Conservation (phyloP, 1,139 yeast species). For the Kodamaea anthophila region DNA sequence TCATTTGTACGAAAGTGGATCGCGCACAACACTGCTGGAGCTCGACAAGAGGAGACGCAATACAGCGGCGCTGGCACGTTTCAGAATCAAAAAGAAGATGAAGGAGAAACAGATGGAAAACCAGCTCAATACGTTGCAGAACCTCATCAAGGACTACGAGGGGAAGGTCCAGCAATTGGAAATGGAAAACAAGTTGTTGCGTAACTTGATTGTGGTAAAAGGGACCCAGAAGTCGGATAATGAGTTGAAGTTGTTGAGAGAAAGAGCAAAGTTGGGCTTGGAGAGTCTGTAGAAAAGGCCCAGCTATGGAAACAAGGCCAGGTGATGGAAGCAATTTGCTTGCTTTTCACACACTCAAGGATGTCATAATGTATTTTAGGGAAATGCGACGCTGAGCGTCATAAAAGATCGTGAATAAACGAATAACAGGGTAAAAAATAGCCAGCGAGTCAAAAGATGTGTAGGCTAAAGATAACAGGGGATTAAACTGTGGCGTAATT, state of each 20-base stretch:
- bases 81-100: constrained; percentile 73
- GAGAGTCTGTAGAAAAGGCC: too few relatives aligned
- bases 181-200: constrained; percentile 55
- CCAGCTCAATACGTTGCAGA: constrained; percentile 55
- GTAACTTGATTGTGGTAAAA: constrained; percentile 69
- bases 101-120: constrained; percentile 83
- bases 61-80: constrained; percentile 78
- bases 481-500: too few relatives aligned
- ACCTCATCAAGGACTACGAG: constrained; percentile 55
- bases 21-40: constrained; percentile 21
- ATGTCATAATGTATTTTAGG: too few relatives aligned
- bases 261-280: constrained; percentile 25
- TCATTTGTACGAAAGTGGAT: constrained; percentile 4
- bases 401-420: too few relatives aligned
- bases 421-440: too few relatives aligned
- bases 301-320: too few relatives aligned
- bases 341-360: too few relatives aligned
- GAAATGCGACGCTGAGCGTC: too few relatives aligned
- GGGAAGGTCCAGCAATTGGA: constrained; percentile 50
- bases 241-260: constrained; percentile 33
- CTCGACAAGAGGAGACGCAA: constrained; percentile 66
- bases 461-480: too few relatives aligned
- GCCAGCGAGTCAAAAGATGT: too few relatives aligned
- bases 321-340: too few relatives aligned
- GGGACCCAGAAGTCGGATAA: constrained; percentile 39